Evolutionary conservation across 352 stramenopile species (phyloP).

Genomic region (Globisporangium paroecandrum): DNA sequence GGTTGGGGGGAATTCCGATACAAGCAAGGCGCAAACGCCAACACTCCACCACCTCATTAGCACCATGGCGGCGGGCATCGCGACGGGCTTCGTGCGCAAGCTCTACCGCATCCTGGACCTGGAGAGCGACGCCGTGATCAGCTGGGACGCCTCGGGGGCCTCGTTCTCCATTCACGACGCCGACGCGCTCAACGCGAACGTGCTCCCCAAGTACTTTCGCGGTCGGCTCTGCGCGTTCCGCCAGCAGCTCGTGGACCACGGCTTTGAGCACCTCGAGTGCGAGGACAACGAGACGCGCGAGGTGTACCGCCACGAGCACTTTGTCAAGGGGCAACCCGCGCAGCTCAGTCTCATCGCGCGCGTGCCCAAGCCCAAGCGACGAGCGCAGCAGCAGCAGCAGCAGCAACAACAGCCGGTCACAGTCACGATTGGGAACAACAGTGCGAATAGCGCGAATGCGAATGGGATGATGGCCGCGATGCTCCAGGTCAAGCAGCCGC

Average conservation of each 20-base stretch:
- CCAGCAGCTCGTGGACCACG: constrained; percentile 74
- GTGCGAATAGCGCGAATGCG: not conserved
- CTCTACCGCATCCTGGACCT: constrained; percentile 81
- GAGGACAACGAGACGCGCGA: constrained; percentile 54
- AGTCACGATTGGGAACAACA: not conserved
- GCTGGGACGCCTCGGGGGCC: constrained; percentile 46
- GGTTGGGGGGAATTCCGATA: not conserved
- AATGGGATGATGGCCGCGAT: constrained; percentile 3
- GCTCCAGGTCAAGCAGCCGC: constrained; percentile 2
- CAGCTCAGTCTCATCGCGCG: constrained; percentile 58
- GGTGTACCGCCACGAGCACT: constrained; percentile 53
- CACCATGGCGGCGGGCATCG: constrained; percentile 46
- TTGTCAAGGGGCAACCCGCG: constrained; percentile 46
- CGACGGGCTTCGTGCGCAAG: constrained; percentile 77
- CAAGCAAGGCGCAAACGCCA: not conserved
- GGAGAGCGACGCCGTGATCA: constrained; percentile 56
- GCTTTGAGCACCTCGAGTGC: constrained; percentile 58
- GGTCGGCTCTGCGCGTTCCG: constrained; percentile 66
- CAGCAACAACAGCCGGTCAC: not conserved
- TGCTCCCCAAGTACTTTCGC: constrained; percentile 71
- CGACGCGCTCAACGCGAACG: constrained; percentile 44
- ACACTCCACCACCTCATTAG: not conserved
- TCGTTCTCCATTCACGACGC: constrained; percentile 73
- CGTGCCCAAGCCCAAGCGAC: constrained; percentile 19
- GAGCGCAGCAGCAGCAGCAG: constrained; percentile 8